Evolutionary conservation across 2,329 filamentous ascomycete genomes (phyloP).

Genomic region (Proliferodiscus dingleyae): DNA sequence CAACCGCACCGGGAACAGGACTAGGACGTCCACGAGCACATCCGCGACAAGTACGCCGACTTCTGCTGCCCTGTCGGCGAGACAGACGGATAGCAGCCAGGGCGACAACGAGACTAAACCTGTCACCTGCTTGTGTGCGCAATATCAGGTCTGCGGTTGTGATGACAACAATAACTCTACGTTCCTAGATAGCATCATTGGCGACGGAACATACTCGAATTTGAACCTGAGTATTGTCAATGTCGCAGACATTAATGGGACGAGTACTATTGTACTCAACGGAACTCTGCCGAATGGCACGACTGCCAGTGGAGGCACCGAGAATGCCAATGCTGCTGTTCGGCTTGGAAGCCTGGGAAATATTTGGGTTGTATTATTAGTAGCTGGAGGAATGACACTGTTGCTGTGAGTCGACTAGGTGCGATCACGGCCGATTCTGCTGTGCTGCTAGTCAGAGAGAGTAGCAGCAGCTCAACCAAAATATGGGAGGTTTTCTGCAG

Average conservation of each 20-base stretch:
- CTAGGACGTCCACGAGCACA: constrained; percentile 39
- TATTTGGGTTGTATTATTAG: constrained; percentile 28
- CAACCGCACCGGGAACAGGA: constrained; percentile 36
- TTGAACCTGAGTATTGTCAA: constrained; percentile 59
- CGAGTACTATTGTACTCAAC: constrained; percentile 63
- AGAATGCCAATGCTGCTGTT: constrained; percentile 35
- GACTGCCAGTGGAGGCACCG: constrained; percentile 44
- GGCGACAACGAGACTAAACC: constrained; percentile 52
- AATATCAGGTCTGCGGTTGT: constrained; percentile 56
- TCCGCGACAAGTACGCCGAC: constrained; percentile 28
- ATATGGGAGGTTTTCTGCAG: too few species aligned
- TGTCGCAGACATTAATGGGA: constrained; percentile 59
- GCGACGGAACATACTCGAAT: constrained; percentile 54
- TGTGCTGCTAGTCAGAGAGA: too few species aligned
- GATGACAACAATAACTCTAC: constrained; percentile 60
- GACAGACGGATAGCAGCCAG: constrained; percentile 23
- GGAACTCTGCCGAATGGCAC: constrained; percentile 70
- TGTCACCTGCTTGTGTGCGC: constrained; percentile 56
- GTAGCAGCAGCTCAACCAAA: too few species aligned
- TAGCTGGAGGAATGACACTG: constrained; percentile 23
- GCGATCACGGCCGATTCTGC: too few species aligned
- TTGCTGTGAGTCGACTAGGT: constrained; percentile 18
- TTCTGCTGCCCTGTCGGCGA: constrained; percentile 38
- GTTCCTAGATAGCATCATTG: constrained; percentile 59
- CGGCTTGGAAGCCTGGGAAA: constrained; percentile 10